Conservation (phyloP, 2,329 filamentous ascomycete genomes). For the Sporothrix dimorphospora region DNA sequence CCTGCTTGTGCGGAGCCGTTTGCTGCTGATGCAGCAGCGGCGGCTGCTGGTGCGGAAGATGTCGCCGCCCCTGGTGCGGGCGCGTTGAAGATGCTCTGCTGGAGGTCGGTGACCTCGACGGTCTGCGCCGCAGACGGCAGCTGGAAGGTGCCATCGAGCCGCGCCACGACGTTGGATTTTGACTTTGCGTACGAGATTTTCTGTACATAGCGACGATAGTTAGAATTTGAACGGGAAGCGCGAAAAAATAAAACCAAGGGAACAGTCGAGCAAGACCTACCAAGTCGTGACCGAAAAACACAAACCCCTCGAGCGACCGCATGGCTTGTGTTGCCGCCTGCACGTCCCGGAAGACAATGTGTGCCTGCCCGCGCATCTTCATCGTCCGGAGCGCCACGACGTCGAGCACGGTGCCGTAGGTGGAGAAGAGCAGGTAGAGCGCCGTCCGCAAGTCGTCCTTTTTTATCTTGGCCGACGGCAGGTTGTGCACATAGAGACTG, state of each 20-base stretch:
- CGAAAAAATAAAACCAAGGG: not conserved
- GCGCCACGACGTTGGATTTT: slow-evolving; percentile 84
- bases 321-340: slow-evolving; percentile 94
- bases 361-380: slow-evolving; percentile 95
- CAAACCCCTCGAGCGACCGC: slow-evolving; percentile 81
- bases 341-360: slow-evolving; percentile 86
- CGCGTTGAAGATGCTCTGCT: slow-evolving; percentile 79
- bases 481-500: slow-evolving; percentile 86
- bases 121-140: slow-evolving; percentile 61
- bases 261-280: slow-evolving; percentile 57
- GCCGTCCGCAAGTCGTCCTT: slow-evolving; percentile 85
- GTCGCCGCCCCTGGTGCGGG: slow-evolving; percentile 56
- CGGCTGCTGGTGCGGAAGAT: slow-evolving; percentile 48
- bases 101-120: slow-evolving; percentile 70
- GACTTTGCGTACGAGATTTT: slow-evolving; percentile 89
- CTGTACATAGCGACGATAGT: slow-evolving; percentile 49
- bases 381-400: slow-evolving; percentile 85
- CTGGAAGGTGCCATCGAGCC: slow-evolving; percentile 88
- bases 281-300: slow-evolving; percentile 83
- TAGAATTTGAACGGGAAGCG: not conserved
- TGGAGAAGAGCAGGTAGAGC: slow-evolving; percentile 91
- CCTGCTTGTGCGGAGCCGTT: slow-evolving; percentile 32
- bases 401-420: slow-evolving; percentile 89
- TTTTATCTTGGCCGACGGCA: slow-evolving; percentile 82
- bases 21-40: not conserved